Conservation (phyloP, 768 basidiomycete genomes). For the Suillus luteus region DNA sequence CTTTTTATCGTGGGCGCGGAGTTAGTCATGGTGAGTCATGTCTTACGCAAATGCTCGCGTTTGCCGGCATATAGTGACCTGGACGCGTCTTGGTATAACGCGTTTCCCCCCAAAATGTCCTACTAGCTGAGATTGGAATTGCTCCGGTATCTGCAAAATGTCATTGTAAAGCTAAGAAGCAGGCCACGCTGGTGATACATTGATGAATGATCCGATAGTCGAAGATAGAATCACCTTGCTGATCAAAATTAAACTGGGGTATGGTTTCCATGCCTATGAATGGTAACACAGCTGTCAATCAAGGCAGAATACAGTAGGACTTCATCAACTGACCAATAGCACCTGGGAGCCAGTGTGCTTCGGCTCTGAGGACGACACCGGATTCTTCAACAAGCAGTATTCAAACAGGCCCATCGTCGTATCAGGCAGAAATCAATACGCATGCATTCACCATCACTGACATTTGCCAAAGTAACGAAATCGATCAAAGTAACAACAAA, state of each 20-base stretch:
- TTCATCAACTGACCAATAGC: not conserved
- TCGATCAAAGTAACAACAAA: not conserved
- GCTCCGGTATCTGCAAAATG: no score
- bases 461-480: not conserved
- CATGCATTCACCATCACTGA: not conserved
- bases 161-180: not conserved
- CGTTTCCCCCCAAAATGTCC: not conserved
- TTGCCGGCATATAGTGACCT: not conserved
- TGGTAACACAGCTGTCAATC: no score
- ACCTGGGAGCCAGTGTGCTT: not conserved
- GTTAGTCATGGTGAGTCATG: not conserved
- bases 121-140: not conserved
- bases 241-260: not conserved
- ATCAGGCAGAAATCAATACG: not conserved
- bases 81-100: not conserved
- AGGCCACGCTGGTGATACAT: not conserved
- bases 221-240: not conserved
- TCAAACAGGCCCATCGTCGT: not conserved
- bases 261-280: not conserved
- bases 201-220: not conserved
- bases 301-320: not conserved
- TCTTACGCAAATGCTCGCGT: not conserved
- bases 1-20: not conserved
- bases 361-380: not conserved
- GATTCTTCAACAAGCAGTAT: not conserved